phyloP scores from a whole-genome alignment of 139 green algal genomes.

The Spirogloea muscicola region DNA sequence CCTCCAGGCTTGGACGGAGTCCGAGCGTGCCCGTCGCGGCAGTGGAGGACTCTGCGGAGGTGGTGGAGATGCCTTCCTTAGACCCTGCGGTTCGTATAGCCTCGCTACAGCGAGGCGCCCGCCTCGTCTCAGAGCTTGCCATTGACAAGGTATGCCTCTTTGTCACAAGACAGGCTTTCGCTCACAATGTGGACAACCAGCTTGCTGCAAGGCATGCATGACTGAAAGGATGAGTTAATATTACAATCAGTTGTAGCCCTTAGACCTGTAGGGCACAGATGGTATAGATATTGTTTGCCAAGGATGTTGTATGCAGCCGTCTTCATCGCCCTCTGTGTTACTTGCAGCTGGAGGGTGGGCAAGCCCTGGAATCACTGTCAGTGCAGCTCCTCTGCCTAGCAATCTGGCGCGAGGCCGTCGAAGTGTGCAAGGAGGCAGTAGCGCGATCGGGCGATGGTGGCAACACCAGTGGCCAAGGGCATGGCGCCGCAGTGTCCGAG shows the following conservation, averaged over 20 bases:
- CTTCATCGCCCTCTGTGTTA: not conserved
- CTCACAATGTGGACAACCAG: too few species aligned
- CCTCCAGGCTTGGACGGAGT: not conserved
- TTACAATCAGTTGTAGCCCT: too few species aligned
- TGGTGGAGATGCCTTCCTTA: too few species aligned
- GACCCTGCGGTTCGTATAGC: conserved; percentile 12
- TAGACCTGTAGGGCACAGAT: too few species aligned
- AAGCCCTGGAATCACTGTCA: conserved; percentile 23
- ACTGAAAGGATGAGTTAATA: too few species aligned
- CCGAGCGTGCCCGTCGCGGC: not conserved
- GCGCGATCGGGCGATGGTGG: not conserved
- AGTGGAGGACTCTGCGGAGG: conserved; percentile 6
- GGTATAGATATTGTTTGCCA: too few species aligned
- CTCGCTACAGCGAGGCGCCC: conserved; percentile 34
- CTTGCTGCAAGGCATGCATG: too few species aligned
- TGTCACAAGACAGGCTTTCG: too few species aligned
- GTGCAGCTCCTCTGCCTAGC: conserved; percentile 36
- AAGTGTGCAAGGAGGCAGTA: conserved; percentile 16
- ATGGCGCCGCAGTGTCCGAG: not conserved
- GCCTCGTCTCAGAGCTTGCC: conserved; percentile 21
- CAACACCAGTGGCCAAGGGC: not conserved
- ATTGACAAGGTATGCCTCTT: conserved; percentile 30
- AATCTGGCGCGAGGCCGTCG: conserved; percentile 5
- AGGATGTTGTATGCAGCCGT: not conserved
- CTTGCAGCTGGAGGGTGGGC: conserved; percentile 24